Base-by-base conservation (phyloP, 139 green algal genomes). In the Desmodesmus armatus region DNA sequence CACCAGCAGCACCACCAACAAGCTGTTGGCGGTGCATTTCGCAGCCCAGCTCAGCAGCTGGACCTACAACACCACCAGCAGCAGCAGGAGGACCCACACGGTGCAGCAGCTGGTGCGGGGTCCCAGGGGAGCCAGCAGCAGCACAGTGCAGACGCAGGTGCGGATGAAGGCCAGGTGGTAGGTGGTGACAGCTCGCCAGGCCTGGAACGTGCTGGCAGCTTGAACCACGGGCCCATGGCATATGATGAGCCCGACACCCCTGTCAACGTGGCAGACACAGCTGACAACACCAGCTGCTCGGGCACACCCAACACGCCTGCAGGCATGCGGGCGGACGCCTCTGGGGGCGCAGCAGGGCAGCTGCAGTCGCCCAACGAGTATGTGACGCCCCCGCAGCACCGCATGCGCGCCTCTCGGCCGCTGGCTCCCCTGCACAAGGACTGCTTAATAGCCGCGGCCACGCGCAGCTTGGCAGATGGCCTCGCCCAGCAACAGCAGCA, bases 361-460 rank as follows among this genome's bases (percentile, higher is more conserved):
- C 35, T 21, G 15, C 5, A 70, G 5, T 65, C 70, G 9, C 81
- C 81, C 3, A 63, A 25, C 27, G 71, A 81, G 37, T 87, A 76
- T 25, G 51, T 81, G 29, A 87, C 81, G 6, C n/a, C n/a, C n/a
- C 81, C 81, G 15, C 69, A 82, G 70, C 51, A 81, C 6, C 35
- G 70, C 9, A 51, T 63, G 70, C 70, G 71, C 29, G 53, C 53
- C 35, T 47, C 70, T 15, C 51, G 47, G 27, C 70, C 81, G 15
- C 23, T 81, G 70, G 81, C 81, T 27, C 81, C 81, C 2, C 55
- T 87, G 81, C 81, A 81, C 39, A 72, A 74, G n/a, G 81, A 81
- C 53, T 87, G 81, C 81, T 41, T 87, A 2, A 51, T 87, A 9
- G 51, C 69, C 27, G 81, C 70, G 5, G 81, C 81, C 6, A 53